These are phyloP conservation scores for Hydnomerulius pinastri DNA, from an alignment of 768 basidiomycete genomes.

Conservation along the genomic window DNA sequence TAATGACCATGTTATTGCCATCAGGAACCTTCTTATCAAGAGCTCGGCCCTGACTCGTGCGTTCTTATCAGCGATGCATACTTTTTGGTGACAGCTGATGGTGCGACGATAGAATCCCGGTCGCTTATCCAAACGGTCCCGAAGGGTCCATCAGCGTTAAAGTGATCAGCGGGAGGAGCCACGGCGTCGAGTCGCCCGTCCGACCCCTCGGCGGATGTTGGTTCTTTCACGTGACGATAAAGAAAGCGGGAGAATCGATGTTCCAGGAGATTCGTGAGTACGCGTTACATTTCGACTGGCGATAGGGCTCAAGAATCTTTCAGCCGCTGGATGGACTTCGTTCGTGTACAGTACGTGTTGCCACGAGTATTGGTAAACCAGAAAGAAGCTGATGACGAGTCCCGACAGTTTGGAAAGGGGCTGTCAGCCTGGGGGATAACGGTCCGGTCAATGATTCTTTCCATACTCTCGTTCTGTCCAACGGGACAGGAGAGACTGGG, in stretches of 20 bases:
- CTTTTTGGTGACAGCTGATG: background rate
- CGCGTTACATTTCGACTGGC: background rate
- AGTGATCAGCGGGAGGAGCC: conserved; percentile 88
- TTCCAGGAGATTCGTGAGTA: conserved; percentile 83
- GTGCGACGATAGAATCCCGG: conserved; percentile 56
- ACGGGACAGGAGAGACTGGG: conserved; percentile 59
- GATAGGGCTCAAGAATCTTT: conserved; percentile 1
- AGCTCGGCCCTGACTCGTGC: conserved; percentile 65
- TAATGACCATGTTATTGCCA: background rate
- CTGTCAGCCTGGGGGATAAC: conserved; percentile 58
- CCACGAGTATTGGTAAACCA: background rate
- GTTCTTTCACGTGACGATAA: conserved; percentile 82
- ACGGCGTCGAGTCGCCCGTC: conserved; percentile 86
- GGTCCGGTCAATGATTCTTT: conserved; percentile 51
- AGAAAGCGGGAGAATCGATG: conserved; percentile 54
- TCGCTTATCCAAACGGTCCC: conserved; percentile 68
- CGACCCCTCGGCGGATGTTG: conserved; percentile 91
- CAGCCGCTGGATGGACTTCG: conserved; percentile 85
- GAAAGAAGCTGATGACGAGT: conserved; percentile 4
- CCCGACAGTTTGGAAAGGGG: conserved; percentile 46
- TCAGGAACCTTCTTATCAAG: conserved; percentile 82
- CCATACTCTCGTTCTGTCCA: conserved; percentile 85
- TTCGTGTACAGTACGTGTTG: conserved; percentile 74
- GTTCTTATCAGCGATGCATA: conserved; percentile 15
- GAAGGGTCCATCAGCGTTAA: conserved; percentile 72